A percentile compares a stretch with the other conserved stretches of the same genome.
Conservation (phyloP, 768 basidiomycete species). For the Rhizopogon roseolus region DNA sequence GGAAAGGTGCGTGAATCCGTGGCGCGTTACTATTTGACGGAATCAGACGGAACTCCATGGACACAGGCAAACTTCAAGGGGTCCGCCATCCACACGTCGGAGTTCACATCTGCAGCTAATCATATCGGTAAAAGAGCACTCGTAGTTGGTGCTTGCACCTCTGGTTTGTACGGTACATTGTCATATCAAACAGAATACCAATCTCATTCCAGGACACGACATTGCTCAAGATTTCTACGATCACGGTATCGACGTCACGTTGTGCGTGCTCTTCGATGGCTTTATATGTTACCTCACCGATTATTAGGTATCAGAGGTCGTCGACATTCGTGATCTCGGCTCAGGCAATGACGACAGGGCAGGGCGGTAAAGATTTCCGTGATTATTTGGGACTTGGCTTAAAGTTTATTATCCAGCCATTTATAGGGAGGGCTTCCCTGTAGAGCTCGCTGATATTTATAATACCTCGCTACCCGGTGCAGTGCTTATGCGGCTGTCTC, state of each 20-base stretch:
- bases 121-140: constrained; percentile 60
- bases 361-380: constrained; percentile 3
- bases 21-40: not conserved
- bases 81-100: constrained; percentile 44
- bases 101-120: constrained; percentile 43
- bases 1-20: not conserved
- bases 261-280: constrained; percentile 8
- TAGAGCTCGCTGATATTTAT: constrained; percentile 17
- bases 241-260: constrained; percentile 25
- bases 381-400: not conserved
- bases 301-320: constrained; percentile 18
- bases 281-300: constrained; percentile 1
- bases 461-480: constrained; percentile 12
- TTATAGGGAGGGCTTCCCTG: constrained; percentile 17
- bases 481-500: constrained; percentile 11
- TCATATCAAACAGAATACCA: not conserved
- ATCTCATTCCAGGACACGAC: constrained; percentile 24
- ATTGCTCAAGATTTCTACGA: constrained; percentile 31
- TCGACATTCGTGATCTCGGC: constrained; percentile 18
- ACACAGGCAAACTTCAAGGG: constrained; percentile 50
- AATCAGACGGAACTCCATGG: not conserved
- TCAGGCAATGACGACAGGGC: constrained; percentile 2
- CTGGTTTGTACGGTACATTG: constrained; percentile 30
- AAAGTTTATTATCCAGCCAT: constrained; percentile 2
- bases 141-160: constrained; percentile 66